Percentiles rank a stretch among this genome's conserved stretches.
Conservation (phyloP, 192 early-diverging fungal genomes). For the Jimgerdemannia flammicorona region DNA sequence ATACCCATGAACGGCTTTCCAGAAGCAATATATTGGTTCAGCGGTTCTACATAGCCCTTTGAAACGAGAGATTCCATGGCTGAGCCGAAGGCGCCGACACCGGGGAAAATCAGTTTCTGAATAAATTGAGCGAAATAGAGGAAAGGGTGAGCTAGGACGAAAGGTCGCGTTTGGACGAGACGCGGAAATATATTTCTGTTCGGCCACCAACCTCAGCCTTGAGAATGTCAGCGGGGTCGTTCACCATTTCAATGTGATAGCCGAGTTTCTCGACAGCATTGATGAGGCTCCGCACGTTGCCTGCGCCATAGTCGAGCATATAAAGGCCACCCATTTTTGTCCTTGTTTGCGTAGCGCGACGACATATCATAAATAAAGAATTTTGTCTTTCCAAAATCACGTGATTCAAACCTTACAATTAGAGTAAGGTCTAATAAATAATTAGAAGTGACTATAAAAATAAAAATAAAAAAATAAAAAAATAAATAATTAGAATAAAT, state of each 20-base stretch:
- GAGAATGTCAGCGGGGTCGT: constrained; percentile 73
- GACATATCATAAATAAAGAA: too few species aligned
- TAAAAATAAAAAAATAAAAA: too few species aligned
- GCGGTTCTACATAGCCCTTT: constrained; percentile 77
- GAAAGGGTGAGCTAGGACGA: background rate
- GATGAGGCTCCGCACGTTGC: constrained; percentile 94
- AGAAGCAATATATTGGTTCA: constrained; percentile 78
- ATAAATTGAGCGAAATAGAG: background rate
- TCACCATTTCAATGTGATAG: constrained; percentile 74
- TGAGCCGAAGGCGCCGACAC: constrained; percentile 95
- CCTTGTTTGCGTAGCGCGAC: background rate
- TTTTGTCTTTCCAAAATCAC: too few species aligned
- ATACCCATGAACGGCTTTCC: constrained; percentile 97
- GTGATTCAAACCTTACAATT: too few species aligned
- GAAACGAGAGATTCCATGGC: constrained; percentile 75
- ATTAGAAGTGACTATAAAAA: too few species aligned
- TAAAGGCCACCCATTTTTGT: constrained; percentile 53
- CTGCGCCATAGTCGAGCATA: constrained; percentile 99
- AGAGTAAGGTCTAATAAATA: too few species aligned
- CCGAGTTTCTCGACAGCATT: constrained; percentile 94
- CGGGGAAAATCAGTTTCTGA: constrained; percentile 97
- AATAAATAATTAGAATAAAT: too few species aligned
- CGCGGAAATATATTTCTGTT: background rate
- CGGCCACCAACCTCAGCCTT: constrained; percentile 77
- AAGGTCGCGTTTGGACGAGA: constrained; percentile 12